Evolutionary conservation across 164 flowering plant species (phyloP), one percentile per base, ranked within the genome.

Genomic region (Cinnamomum micranthum): DNA sequence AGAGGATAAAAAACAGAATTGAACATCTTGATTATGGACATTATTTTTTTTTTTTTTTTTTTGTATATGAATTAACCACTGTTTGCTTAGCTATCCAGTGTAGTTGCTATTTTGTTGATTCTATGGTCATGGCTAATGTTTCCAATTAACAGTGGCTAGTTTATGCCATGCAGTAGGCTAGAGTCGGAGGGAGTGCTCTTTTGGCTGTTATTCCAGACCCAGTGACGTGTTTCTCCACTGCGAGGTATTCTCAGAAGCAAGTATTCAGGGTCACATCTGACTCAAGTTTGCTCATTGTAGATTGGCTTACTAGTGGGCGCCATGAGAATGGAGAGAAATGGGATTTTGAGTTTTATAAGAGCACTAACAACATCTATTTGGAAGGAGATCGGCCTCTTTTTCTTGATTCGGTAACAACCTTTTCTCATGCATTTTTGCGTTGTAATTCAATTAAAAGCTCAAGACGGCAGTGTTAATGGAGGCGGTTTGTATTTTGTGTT

Each of bases 261-360:
- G 85, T 87, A 11, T 95, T 95, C 79, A 89, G 84, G 70, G 77
- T 90, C 77, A 55, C 50, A 73, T 78, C 88, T 2, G 88, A 88
- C 72, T 95, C 99, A 58, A 93, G 79, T 85, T 81, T 95, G 86
- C 84, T 95, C 27, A 15, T 95, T 65, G 99, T 95, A 74, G 99
- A 95, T 83, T 95, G 99, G 99, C 82, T 95, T 72, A 95, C 99
- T n/a, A 91, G 99, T 84, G 99, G 99, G 28, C 97, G 99, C 13
- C 92, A 92, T 84, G 97, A 85, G 76, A 89, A 89, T 76, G 99
- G 99, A 72, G 99, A 95, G 80, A 92, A 76, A 79, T 95, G 99
- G 99, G 92, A 88, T 41, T 95, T 95, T 78, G 80, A 81, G 9
- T 78, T 81, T 52, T 95, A 92, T 69, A 92, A 83, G 83, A 95